Percentiles rank a stretch among this genome's conserved stretches.
Conservation (phyloP, 257 asterid species). For the Knoxia roxburghii region DNA sequence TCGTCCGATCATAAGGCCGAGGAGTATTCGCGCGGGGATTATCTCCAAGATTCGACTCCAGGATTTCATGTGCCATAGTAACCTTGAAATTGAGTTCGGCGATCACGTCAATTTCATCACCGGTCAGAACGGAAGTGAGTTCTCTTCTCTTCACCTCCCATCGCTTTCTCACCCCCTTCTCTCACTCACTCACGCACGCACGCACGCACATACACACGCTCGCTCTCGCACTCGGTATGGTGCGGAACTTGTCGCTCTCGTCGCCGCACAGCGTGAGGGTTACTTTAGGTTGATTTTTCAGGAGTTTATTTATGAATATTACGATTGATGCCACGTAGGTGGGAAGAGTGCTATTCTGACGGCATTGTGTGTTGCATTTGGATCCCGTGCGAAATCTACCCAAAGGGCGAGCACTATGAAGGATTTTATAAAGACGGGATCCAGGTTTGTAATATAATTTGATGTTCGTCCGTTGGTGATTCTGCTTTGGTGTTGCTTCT, state of each 20-base stretch:
- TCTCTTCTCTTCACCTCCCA: neutral
- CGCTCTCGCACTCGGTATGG: too few relatives aligned
- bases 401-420: conserved; percentile 76
- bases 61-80: conserved; percentile 91
- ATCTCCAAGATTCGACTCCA: conserved; percentile 69
- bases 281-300: neutral
- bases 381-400: conserved; percentile 90
- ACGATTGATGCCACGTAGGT: conserved; percentile 32
- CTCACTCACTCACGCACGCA: neutral
- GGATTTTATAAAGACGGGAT: conserved; percentile 86
- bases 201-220: too few relatives aligned
- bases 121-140: conserved; percentile 94
- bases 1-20: conserved; percentile 27
- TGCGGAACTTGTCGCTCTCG: neutral
- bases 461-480: neutral
- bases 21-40: conserved; percentile 56
- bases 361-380: conserved; percentile 87
- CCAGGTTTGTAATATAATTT: conserved; percentile 49
- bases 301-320: neutral
- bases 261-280: neutral
- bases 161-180: neutral
- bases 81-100: conserved; percentile 75
- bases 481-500: neutral
- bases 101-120: conserved; percentile 80
- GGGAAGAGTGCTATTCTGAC: conserved; percentile 96